Conservation (phyloP, 176 grass and related monocot species). For the Saccharum spontaneum region DNA sequence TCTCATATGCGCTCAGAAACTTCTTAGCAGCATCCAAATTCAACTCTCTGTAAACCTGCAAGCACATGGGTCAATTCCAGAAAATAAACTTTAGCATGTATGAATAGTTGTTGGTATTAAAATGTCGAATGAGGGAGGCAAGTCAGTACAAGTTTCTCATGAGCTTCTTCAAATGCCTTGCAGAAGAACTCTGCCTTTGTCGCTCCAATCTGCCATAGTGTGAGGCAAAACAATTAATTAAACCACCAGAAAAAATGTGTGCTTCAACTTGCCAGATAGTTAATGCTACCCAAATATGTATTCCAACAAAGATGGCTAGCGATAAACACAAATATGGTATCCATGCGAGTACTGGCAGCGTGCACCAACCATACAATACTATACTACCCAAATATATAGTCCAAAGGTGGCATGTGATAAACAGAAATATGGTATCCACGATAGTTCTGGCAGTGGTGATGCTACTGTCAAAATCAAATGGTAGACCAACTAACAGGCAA, state of each 20-base stretch:
- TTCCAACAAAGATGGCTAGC: not conserved
- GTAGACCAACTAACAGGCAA: not conserved
- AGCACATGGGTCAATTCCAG: not conserved
- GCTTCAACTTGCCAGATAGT: not conserved
- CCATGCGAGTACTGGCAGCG: not conserved
- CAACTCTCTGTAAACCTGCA: conserved; percentile 85
- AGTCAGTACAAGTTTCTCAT: conserved; percentile 69
- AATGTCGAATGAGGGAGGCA: not conserved
- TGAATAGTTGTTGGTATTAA: not conserved
- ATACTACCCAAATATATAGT: too few species aligned
- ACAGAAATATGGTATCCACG: too few species aligned
- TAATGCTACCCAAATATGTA: not conserved
- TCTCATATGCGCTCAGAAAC: conserved; percentile 53
- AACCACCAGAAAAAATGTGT: not conserved
- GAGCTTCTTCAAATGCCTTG: conserved; percentile 69
- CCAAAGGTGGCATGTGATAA: too few species aligned
- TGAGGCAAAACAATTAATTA: conserved; percentile 20
- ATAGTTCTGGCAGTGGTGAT: too few species aligned
- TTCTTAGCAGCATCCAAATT: conserved; percentile 65
- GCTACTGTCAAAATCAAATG: not conserved
- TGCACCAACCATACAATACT: not conserved
- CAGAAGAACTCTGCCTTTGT: conserved; percentile 69
- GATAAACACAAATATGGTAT: not conserved
- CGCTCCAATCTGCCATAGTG: conserved; percentile 59
- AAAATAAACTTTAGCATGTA: not conserved